Base-by-base conservation (phyloP, 257 asterid species). In the Fraxinus americana region DNA sequence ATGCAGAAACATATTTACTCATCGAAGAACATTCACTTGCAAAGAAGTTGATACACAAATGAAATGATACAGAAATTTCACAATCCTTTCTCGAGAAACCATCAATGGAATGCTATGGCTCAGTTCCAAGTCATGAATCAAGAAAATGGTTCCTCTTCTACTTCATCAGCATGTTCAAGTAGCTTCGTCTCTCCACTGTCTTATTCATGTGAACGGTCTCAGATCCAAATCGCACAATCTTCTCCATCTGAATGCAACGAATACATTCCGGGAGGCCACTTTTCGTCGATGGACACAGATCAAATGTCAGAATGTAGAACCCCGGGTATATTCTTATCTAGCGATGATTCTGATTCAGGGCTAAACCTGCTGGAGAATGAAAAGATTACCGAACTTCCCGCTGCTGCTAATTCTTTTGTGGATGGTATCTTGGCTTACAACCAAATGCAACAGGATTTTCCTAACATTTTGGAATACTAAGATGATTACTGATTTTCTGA, bases 391-490 rank as follows among this genome's bases (percentile, higher is more conserved):
- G 75, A 77, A 70, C 69, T 38, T 30, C 9, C 73, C 71, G 67
- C 73, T 13, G 73, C 50, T 3, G 83, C 82, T 78, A 93, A 87
- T 78, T 90, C 92, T 2, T 93, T 93, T 48, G 96, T 96, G 84
- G 94, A 93, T 9, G 85, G 86, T 6, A 90, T 96, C 68, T 78
- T 94, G 89, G 97, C 96, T 73, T 89, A 83, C 73, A 80, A 75
- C 36, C 89, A 92, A 80, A 92, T 91, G 92, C 79, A 81, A 75
- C 84, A 84, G 75, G 92, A 85, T 76, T 92, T 91, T 87, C 95
- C 97, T 72, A 74, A 77, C 45, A 71, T 91, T 80, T 83, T 87
- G 77, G 97, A 83, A 14, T 85, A 72, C 69, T 88, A 78, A 43
- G 89, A 86, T 72, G 89, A 86, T 72, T 87, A 86, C 67, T 91